Conservation (phyloP, 257 asterid species). For the Cordia subcordata region DNA sequence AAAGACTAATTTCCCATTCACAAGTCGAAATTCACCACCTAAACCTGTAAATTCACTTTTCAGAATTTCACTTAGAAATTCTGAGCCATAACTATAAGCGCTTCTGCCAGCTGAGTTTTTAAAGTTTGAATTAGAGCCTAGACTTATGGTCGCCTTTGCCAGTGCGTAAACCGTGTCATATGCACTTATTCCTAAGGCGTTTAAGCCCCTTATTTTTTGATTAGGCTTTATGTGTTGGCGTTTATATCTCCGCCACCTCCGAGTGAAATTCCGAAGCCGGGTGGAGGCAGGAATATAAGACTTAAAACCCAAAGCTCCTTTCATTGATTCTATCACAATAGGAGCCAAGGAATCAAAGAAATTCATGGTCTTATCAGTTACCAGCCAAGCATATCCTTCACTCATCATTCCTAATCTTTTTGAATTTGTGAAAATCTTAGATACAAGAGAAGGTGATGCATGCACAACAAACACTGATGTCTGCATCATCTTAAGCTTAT, state of each 20-base stretch:
- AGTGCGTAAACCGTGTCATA: conserved; percentile 37
- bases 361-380: conserved; percentile 37
- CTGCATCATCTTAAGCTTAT: conserved; percentile 11
- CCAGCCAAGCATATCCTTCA: conserved; percentile 40
- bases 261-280: conserved; percentile 16
- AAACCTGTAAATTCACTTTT: conserved; percentile 19
- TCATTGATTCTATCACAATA: conserved; percentile 23
- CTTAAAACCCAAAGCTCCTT: conserved; percentile 38
- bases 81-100: not conserved
- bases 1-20: conserved; percentile 22
- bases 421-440: conserved; percentile 26
- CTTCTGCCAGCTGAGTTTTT: not conserved
- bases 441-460: conserved; percentile 30
- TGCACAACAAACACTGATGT: conserved; percentile 29
- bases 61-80: conserved; percentile 5
- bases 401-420: conserved; percentile 34
- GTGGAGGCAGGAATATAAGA: conserved; percentile 23
- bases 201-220: conserved; percentile 14
- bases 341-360: conserved; percentile 16
- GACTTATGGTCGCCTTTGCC: conserved; percentile 28
- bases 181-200: conserved; percentile 31
- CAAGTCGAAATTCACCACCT: conserved; percentile 23
- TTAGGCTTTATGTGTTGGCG: conserved; percentile 7
- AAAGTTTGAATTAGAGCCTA: not conserved
- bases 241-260: conserved; percentile 28